A percentile compares a stretch with the other conserved stretches of the same genome.
Conservation (phyloP, 1,284 basidiomycete species). For the Moesziomyces parantarcticus region DNA sequence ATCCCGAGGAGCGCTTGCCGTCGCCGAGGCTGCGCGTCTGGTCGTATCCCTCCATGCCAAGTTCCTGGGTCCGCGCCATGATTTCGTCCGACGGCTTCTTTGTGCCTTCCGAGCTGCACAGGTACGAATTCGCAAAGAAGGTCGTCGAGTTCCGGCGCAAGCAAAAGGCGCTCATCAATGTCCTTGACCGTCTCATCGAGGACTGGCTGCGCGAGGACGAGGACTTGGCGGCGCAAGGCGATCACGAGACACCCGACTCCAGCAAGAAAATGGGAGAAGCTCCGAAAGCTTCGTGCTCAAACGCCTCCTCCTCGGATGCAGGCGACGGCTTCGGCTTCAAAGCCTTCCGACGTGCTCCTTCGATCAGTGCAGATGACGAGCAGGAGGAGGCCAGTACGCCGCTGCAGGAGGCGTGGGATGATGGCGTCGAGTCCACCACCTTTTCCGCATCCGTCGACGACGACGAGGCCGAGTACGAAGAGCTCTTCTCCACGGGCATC, state of each 20-base stretch:
- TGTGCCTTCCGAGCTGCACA: conserved; percentile 79
- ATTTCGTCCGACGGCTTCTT: conserved; percentile 84
- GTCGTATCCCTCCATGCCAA: conserved; percentile 70
- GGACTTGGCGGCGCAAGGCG: not conserved
- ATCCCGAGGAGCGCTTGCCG: conserved; percentile 32
- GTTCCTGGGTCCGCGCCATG: conserved; percentile 79
- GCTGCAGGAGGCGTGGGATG: conserved; percentile 40
- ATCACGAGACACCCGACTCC: conserved; percentile 1
- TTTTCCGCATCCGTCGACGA: conserved; percentile 38
- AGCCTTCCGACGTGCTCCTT: conserved; percentile 30
- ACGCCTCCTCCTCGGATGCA: conserved; percentile 22
- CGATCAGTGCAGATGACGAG: conserved; percentile 19
- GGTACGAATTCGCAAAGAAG: conserved; percentile 81
- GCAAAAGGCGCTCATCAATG: conserved; percentile 61
- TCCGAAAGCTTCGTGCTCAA: conserved; percentile 10
- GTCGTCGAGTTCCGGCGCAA: conserved; percentile 79
- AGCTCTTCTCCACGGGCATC: conserved; percentile 81
- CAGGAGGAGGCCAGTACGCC: conserved; percentile 27
- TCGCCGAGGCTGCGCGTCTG: conserved; percentile 72
- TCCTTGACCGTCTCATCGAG: conserved; percentile 39
- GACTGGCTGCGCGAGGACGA: conserved; percentile 35
- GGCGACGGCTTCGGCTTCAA: conserved; percentile 45
- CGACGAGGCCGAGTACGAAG: conserved; percentile 65
- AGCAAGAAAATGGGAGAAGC: conserved; percentile 20
- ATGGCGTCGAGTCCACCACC: conserved; percentile 28